Evolutionary conservation across 2,329 filamentous ascomycete genomes (phyloP), one percentile per base, ranked within the genome.

Genomic region (Colletotrichum sp.): DNA sequence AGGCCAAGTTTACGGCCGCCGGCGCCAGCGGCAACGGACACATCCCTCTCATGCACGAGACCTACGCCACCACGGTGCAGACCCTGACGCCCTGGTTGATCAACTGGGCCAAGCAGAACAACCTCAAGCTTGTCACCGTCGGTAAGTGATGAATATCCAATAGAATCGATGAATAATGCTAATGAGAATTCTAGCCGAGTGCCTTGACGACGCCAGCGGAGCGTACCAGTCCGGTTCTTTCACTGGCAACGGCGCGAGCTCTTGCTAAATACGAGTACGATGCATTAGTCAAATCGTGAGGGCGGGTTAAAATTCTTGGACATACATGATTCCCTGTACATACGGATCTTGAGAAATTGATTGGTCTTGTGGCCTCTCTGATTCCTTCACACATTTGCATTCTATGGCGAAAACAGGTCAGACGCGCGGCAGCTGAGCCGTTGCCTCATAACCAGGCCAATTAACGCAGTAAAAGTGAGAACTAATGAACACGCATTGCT

Each of bases 11-110:
- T 83, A 80, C 83, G 76, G 80, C 82, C 52, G 86, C 86, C 4
- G 86, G 87, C 16, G 81, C 88, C 6, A 71, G 79, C 7, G 87
- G 85, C 13, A 85, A 85, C 36, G 87, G 87, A 16, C 91, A 91
- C 81, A 89, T 93, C 72, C 86, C 88, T 28, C 89, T 93, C 78
- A 90, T 90, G 84, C 89, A 91, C 79, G 89, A 91, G 86, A 88
- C 87, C 3, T 90, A 91, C 77, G 81, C 85, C 30, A 82, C 83
- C 36, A 90, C 89, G 1, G 89, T 89, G 13, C 83, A 85, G 26
- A 85, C 85, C 6, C 81, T 91, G 30, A 89, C 88, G 5, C 85
- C 85, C 13, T 90, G 87, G 84, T 80, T 90, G 75, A 86, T 90
- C 72, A 84, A 87, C 80, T 90, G 88, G 88, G 88, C 88, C 0